Conservation (phyloP, 768 basidiomycete species). For the Suillus tomentosus region DNA sequence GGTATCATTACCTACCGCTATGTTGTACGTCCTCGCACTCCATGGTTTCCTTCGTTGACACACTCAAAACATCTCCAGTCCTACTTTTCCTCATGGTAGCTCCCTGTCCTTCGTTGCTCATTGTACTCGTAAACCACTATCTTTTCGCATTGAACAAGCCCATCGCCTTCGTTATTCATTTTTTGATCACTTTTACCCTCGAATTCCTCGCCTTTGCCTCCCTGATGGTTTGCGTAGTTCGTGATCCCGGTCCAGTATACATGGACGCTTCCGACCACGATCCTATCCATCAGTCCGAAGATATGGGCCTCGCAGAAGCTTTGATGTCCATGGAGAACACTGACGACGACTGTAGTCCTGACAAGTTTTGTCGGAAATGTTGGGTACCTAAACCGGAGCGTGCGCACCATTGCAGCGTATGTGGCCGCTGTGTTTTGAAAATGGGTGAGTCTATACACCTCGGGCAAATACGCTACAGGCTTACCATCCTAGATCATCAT, state of each 20-base stretch:
- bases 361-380: conserved; percentile 78
- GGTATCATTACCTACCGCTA: conserved; percentile 62
- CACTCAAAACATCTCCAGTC: conserved; percentile 36
- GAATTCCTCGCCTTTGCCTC: conserved; percentile 72
- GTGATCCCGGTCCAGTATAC: conserved; percentile 72
- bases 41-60: neutral
- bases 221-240: conserved; percentile 67
- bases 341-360: conserved; percentile 58
- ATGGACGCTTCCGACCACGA: conserved; percentile 27
- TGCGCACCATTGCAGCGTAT: conserved; percentile 75
- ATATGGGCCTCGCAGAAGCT: conserved; percentile 59
- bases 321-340: conserved; percentile 51
- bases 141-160: conserved; percentile 53
- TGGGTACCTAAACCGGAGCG: conserved; percentile 80
- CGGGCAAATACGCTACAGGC: neutral
- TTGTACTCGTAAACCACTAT: conserved; percentile 69
- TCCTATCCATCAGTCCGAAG: conserved; percentile 36
- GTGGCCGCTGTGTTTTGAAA: conserved; percentile 79
- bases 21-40: conserved; percentile 42
- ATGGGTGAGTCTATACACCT: conserved; percentile 60
- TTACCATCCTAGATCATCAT: conserved; percentile 65
- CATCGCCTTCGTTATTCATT: conserved; percentile 51
- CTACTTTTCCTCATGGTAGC: conserved; percentile 60
- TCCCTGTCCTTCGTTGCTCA: conserved; percentile 75
- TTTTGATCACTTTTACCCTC: conserved; percentile 61